A percentile compares a stretch with the other conserved stretches of the same genome.
phyloP scores from a whole-genome alignment of 495 filamentous ascomycete genomes.

The Hypoxylon trugodes region DNA sequence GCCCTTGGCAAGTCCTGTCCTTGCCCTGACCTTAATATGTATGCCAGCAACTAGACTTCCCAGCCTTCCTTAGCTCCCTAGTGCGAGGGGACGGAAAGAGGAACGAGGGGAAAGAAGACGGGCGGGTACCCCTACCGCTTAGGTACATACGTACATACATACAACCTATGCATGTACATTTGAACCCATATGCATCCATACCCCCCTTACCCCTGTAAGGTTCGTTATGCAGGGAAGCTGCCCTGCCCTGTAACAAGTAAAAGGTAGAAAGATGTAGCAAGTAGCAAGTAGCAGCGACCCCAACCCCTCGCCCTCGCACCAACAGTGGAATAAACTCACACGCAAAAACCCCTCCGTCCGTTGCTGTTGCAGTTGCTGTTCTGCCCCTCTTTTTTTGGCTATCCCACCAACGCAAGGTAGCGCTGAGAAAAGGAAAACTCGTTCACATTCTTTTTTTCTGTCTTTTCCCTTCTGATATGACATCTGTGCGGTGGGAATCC shows the following conservation, averaged over 20 bases:
- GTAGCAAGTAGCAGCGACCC: slow-evolving; percentile 6
- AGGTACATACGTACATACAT: neutral
- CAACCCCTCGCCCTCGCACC: slow-evolving; percentile 30
- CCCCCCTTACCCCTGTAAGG: no score
- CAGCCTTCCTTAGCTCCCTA: no score
- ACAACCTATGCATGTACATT: neutral
- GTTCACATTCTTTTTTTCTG: neutral
- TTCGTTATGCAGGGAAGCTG: neutral
- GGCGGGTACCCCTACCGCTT: no score
- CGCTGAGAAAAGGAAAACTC: slow-evolving; percentile 5
- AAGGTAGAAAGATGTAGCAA: no score
- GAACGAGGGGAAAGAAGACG: no score
- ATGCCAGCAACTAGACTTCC: no score
- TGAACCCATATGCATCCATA: no score
- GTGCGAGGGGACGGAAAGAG: slow-evolving; percentile 7
- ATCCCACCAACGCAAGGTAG: slow-evolving; percentile 20
- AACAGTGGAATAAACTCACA: slow-evolving; percentile 17
- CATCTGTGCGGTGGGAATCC: slow-evolving; percentile 17
- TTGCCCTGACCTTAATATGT: slow-evolving; percentile 10
- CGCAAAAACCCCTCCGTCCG: slow-evolving; percentile 7
- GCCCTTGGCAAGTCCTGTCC: neutral
- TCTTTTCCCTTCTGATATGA: slow-evolving; percentile 18
- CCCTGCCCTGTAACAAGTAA: slow-evolving; percentile 2
- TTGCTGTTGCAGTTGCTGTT: neutral
- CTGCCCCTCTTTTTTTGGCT: slow-evolving; percentile 20